Percentiles rank a stretch among this genome's conserved stretches.
Conservation (phyloP, 2,329 filamentous ascomycete genomes). For the Cladophialophora immunda region DNA sequence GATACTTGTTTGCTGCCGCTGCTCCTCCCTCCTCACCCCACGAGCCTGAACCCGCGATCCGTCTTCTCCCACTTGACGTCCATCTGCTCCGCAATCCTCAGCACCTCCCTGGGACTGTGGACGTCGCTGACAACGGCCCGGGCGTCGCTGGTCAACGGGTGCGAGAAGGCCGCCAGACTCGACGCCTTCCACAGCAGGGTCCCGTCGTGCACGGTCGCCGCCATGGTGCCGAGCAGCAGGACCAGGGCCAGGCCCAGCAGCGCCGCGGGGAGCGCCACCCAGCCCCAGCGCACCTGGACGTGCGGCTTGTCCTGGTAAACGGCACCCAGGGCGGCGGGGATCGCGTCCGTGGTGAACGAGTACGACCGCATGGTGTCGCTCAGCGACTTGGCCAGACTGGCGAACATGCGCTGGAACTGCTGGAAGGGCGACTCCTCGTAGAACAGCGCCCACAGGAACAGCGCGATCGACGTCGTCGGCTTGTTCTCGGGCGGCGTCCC, state of each 20-base stretch:
- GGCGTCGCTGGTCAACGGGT: constrained; percentile 18
- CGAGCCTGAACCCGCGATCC: constrained; percentile 15
- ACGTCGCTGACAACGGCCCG: constrained; percentile 13
- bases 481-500: background rate
- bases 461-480: constrained; percentile 1
- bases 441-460: background rate
- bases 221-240: constrained; percentile 16
- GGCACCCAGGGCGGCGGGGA: constrained; percentile 10
- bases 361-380: constrained; percentile 12
- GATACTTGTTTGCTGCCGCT: background rate
- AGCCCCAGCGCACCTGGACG: constrained; percentile 16
- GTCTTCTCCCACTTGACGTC: constrained; percentile 22
- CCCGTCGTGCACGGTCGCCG: constrained; percentile 7
- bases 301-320: constrained; percentile 18
- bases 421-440: background rate
- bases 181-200: constrained; percentile 16
- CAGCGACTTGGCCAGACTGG: constrained; percentile 8
- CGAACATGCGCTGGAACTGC: constrained; percentile 12
- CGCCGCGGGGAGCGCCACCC: constrained; percentile 15
- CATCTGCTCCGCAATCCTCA: constrained; percentile 16
- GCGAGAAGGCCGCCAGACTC: constrained; percentile 19
- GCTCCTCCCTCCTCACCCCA: background rate
- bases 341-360: background rate
- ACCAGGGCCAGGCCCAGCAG: constrained; percentile 15
- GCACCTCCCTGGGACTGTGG: constrained; percentile 11